Percentiles rank a stretch among this genome's conserved stretches.
Conservation (phyloP, 176 grass and related monocot genomes). For the Pontederia paniculata region DNA sequence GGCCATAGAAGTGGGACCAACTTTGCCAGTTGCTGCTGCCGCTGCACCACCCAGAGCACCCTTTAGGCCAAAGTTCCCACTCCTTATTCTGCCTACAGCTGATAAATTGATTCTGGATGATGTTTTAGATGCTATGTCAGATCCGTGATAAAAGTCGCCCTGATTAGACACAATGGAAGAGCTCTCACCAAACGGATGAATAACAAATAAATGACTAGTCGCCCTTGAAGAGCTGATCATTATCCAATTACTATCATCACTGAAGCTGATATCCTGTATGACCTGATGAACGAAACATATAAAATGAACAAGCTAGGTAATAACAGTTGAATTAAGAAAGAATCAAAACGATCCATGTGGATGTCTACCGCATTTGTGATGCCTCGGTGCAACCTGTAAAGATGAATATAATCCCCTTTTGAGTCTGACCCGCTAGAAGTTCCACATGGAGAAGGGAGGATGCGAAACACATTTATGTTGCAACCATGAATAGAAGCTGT, state of each 20-base stretch:
- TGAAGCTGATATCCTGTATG: conserved; percentile 98
- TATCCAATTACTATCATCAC: conserved; percentile 96
- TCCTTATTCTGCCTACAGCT: conserved; percentile 81
- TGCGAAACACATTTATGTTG: conserved; percentile 83
- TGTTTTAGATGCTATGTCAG: conserved; percentile 31
- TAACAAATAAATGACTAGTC: conserved; percentile 81
- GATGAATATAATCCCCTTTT: conserved; percentile 60
- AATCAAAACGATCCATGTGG: conserved; percentile 8
- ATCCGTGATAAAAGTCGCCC: conserved; percentile 27
- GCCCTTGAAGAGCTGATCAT: conserved; percentile 95
- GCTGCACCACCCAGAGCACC: conserved; percentile 64
- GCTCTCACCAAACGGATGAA: conserved; percentile 51
- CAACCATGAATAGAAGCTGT: conserved; percentile 88
- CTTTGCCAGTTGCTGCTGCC: conserved; percentile 50
- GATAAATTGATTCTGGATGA: conserved; percentile 49
- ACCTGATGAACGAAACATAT: conserved; percentile 36
- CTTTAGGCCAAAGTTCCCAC: conserved; percentile 64
- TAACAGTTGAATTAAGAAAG: conserved; percentile 13
- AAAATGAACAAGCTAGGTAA: conserved; percentile 12
- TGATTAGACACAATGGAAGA: conserved; percentile 45
- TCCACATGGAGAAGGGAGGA: conserved; percentile 53
- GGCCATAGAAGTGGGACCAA: conserved; percentile 44
- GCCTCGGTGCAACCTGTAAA: conserved; percentile 87
- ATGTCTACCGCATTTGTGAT: conserved; percentile 77
- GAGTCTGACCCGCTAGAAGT: conserved; percentile 41